phyloP scores from a whole-genome alignment of 352 stramenopile genomes.

The Pythium monospermum region DNA sequence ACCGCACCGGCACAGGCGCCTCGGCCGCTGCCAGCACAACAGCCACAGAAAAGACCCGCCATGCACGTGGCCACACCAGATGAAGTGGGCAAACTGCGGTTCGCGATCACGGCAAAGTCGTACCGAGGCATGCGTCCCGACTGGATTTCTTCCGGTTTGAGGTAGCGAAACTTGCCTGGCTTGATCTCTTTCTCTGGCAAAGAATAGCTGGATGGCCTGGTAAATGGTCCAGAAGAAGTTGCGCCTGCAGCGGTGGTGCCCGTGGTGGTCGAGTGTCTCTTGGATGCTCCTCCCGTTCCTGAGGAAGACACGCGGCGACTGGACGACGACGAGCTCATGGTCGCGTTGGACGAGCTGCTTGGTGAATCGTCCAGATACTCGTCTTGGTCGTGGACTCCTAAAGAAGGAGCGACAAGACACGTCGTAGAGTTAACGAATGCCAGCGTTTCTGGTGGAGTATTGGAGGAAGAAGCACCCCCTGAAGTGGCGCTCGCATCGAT shows the following conservation, averaged over 20 bases:
- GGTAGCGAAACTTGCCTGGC: slow-evolving; percentile 61
- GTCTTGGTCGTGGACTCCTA: slow-evolving; percentile 29
- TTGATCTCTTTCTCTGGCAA: slow-evolving; percentile 15
- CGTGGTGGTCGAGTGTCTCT: not conserved
- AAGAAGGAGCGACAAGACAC: slow-evolving; percentile 41
- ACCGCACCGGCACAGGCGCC: slow-evolving; percentile 6
- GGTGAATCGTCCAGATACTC: slow-evolving; percentile 21
- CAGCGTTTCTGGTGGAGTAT: not conserved
- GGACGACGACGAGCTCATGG: not conserved
- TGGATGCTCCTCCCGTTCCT: not conserved
- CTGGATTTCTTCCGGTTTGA: slow-evolving; percentile 79
- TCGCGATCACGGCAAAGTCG: slow-evolving; percentile 79
- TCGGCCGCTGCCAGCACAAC: slow-evolving; percentile 8
- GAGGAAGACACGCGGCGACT: not conserved
- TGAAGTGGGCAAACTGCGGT: slow-evolving; percentile 52
- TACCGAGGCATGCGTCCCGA: slow-evolving; percentile 51
- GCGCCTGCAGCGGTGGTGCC: not conserved
- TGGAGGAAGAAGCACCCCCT: not conserved
- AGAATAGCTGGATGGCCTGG: slow-evolving; percentile 24
- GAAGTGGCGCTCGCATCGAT: not conserved
- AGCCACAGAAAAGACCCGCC: slow-evolving; percentile 34
- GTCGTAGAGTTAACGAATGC: slow-evolving; percentile 52
- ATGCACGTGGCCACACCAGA: slow-evolving; percentile 23
- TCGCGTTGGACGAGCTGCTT: not conserved
- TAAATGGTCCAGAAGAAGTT: too few relatives aligned